These are phyloP conservation scores for Scenedesmus sp. DNA, from an alignment of 163 green algal species.

Conservation along the genomic window DNA sequence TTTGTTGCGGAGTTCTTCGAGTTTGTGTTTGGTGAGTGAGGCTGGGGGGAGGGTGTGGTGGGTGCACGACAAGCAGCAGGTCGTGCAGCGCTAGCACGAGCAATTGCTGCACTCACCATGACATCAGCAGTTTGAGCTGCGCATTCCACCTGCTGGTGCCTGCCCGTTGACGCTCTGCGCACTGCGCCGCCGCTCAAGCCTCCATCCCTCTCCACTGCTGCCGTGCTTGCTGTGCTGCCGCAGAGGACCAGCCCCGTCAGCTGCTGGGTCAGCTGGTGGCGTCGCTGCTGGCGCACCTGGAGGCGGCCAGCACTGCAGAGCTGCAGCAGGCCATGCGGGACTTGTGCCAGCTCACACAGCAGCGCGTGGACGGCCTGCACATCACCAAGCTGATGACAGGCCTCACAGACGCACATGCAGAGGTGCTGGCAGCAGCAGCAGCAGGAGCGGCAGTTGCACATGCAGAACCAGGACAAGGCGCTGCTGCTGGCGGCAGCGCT, in stretches of 20 bases:
- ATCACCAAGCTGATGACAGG: neutral
- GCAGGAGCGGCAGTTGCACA: neutral
- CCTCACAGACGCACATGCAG: slow-evolving; percentile 27
- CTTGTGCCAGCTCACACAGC: slow-evolving; percentile 56
- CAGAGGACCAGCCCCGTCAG: slow-evolving; percentile 15
- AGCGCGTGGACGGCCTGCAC: slow-evolving; percentile 47
- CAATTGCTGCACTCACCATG: too few species aligned
- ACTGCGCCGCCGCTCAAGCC: neutral
- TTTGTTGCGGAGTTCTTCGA: slow-evolving; percentile 50
- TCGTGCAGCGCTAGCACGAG: too few species aligned
- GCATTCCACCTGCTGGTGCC: too few species aligned
- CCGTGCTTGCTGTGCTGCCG: neutral
- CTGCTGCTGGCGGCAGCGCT: neutral
- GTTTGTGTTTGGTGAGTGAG: slow-evolving; percentile 47
- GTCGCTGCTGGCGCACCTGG: slow-evolving; percentile 18
- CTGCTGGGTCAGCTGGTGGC: slow-evolving; percentile 39
- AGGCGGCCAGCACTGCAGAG: slow-evolving; percentile 22
- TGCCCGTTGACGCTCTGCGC: too few species aligned
- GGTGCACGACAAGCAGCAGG: too few species aligned
- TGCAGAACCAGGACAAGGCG: too few species aligned
- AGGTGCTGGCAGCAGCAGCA: neutral
- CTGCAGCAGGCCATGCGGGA: slow-evolving; percentile 51
- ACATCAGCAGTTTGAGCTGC: too few species aligned
- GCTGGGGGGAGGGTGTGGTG: too few species aligned
- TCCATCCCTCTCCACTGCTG: neutral